Conservation (phyloP, 768 basidiomycete genomes). For the Cystofilobasidium capitatum region DNA sequence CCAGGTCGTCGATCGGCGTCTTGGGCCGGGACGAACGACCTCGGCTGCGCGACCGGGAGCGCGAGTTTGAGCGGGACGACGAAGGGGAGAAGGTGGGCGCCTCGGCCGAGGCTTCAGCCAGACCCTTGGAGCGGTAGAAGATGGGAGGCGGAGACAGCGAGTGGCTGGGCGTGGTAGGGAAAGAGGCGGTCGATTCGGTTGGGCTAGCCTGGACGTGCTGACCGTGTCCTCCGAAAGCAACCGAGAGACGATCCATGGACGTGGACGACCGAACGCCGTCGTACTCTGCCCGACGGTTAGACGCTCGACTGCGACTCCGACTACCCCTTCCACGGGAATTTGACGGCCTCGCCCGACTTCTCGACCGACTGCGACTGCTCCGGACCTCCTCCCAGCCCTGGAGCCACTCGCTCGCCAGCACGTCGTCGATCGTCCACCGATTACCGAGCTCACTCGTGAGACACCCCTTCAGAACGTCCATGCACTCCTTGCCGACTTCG, state of each 20-base stretch:
- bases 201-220: neutral
- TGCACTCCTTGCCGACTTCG: slow-evolving; percentile 39
- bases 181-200: neutral
- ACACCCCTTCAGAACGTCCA: slow-evolving; percentile 63
- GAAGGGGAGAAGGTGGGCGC: neutral
- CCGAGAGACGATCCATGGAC: neutral
- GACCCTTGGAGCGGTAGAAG: neutral
- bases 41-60: neutral
- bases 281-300: neutral
- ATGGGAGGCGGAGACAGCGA: neutral
- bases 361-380: neutral
- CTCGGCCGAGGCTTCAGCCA: neutral
- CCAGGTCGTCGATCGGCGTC: too few relatives aligned
- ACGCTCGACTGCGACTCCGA: neutral
- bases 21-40: neutral
- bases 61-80: too few relatives aligned
- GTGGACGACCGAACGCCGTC: neutral
- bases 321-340: neutral
- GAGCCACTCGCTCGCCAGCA: slow-evolving; percentile 13
- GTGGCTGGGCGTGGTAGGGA: neutral
- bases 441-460: slow-evolving; percentile 48
- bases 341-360: neutral
- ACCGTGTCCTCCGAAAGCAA: neutral
- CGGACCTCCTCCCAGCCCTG: slow-evolving; percentile 25
- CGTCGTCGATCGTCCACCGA: slow-evolving; percentile 10